These are phyloP conservation scores for Perilla frutescens DNA, from an alignment of 257 asterid genomes.

Conservation along the genomic window DNA sequence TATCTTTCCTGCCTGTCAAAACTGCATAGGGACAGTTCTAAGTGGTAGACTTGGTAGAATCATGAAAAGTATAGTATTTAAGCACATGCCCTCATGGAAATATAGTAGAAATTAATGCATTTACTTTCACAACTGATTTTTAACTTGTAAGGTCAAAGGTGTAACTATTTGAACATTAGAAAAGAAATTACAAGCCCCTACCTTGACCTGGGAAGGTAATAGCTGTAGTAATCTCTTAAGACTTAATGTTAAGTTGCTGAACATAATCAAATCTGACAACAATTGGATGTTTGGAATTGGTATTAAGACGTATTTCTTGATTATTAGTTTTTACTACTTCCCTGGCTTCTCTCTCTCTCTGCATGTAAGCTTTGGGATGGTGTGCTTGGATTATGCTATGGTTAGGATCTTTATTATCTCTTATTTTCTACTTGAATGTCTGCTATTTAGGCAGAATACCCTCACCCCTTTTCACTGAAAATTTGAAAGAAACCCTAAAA, in stretches of 20 bases:
- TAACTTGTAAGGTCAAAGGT: neutral
- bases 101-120: neutral
- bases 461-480: neutral
- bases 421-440: neutral
- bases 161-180: neutral
- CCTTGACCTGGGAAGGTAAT: conserved; percentile 18
- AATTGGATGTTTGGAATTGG: neutral
- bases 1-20: neutral
- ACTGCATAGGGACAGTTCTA: neutral
- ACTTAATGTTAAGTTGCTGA: conserved; percentile 1
- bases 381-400: neutral
- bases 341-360: neutral
- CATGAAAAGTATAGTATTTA: conserved; percentile 16
- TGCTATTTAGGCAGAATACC: neutral
- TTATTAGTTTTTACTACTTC: conserved; percentile 1
- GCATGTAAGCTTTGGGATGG: neutral
- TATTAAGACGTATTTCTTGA: neutral
- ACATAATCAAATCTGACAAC: conserved; percentile 6
- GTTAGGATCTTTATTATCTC: neutral
- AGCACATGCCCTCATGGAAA: conserved; percentile 18
- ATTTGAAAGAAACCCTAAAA: neutral
- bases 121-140: neutral
- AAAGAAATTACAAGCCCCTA: neutral
- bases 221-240: neutral
- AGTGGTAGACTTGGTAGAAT: neutral